phyloP scores from a whole-genome alignment of 768 basidiomycete genomes.

The Lactarius tabidus region DNA sequence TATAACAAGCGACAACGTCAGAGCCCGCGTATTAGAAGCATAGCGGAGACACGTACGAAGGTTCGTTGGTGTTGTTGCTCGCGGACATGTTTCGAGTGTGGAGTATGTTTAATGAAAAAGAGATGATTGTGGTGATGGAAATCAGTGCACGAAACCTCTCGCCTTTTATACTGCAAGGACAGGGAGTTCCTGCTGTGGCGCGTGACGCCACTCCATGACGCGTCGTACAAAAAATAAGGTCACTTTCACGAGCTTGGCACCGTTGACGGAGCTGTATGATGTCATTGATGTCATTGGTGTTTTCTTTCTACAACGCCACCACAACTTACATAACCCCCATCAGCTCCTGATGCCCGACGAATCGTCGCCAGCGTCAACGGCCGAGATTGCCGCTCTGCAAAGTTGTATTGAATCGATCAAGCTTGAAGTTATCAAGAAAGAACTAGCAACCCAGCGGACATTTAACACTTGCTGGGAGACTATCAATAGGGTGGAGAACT shows the following conservation, averaged over 20 bases:
- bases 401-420: no score
- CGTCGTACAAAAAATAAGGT: not conserved
- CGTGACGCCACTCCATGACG: constrained; percentile 21
- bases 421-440: no score
- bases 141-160: no score
- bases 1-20: constrained; percentile 20
- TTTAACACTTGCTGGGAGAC: no score
- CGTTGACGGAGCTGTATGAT: constrained; percentile 3
- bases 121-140: not conserved
- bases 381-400: no score
- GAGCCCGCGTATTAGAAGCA: not conserved
- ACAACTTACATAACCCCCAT: no score
- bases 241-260: not conserved
- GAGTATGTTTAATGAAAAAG: not conserved
- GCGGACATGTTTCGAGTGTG: constrained; percentile 15
- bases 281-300: constrained; percentile 12
- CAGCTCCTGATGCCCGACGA: no score
- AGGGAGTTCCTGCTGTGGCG: not conserved
- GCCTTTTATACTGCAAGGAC: constrained; percentile 1
- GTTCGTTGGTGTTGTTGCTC: constrained; percentile 17
- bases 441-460: no score
- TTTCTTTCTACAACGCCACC: no score
- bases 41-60: constrained; percentile 13
- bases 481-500: no score
- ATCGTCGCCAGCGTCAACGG: no score